Evolutionary conservation across 2,329 filamentous ascomycete species (phyloP), one percentile per base, ranked within the genome.

Genomic region (Paraphoma chrysanthemicola): DNA sequence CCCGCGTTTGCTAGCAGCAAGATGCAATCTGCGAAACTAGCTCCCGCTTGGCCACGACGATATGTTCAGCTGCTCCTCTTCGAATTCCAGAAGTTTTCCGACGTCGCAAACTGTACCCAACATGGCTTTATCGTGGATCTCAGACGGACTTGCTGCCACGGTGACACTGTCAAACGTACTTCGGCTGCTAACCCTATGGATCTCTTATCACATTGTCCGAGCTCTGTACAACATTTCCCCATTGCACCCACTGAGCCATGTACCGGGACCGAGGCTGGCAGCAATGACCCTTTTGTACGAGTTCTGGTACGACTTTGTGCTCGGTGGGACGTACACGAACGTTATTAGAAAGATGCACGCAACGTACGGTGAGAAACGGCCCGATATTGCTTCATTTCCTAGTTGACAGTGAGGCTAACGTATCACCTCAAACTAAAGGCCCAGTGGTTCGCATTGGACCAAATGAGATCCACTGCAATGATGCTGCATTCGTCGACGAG

Each of bases 401-500:
- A 42, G 16, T 23, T 23, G 23, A 23, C 23, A 23, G 23, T 23
- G 23, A 23, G 23, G 16, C 39, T 42, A 42, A 42, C 39, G 33
- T 36, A 14, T 36, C 33, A 10, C 33, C 33, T 14, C 16, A 16
- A 9, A 14, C 39, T 8, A n/a, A 11, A 42, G 46, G 46, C 4
- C 59, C 66, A 17, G 44, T 69, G 29, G 55, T 69, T 10, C 59
- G 67, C 30, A 59, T 67, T 50, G 53, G 57, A 14, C 64, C 65
- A n/a, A 45, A 59, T 42, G 63, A 68, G 28, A 38, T 70, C 6
- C 59, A 66, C 42, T 46, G 64, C 17, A 48, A 50, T 16, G 67
- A 69, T 43, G 41, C 53, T 4, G 41, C 48, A 14, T 68, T 66
- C 46, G 54, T 53, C 31, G 66, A 68, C 33, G 41, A 55, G 12